Conservation (phyloP, 2,329 filamentous ascomycete species). For the Cytospora piceicola region DNA sequence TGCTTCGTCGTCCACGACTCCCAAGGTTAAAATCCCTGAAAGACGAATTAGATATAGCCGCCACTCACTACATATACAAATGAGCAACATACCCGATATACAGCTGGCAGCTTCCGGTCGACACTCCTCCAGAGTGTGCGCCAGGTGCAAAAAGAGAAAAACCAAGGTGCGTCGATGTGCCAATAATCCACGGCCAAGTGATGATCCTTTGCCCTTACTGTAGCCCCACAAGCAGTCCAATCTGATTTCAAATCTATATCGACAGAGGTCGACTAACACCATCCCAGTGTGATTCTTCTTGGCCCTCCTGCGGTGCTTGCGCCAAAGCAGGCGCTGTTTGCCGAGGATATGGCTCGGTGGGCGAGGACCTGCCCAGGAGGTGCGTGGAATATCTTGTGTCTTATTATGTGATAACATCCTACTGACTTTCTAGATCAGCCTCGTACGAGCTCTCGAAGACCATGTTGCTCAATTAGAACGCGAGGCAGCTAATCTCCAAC, state of each 20-base stretch:
- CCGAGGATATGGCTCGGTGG: conserved; percentile 14
- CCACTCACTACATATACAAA: not conserved
- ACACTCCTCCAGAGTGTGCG: conserved; percentile 21
- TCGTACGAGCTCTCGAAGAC: conserved; percentile 17
- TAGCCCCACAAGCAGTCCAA: conserved; percentile 12
- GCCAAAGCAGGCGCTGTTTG: conserved; percentile 22
- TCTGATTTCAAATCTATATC: not conserved
- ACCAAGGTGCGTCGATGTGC: conserved; percentile 18
- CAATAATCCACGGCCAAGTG: conserved; percentile 16
- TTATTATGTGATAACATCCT: not conserved
- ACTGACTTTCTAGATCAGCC: not conserved
- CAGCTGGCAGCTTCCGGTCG: conserved; percentile 21
- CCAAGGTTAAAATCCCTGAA: not conserved
- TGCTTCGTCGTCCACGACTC: not conserved
- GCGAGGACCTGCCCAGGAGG: conserved; percentile 19
- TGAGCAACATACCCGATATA: conserved; percentile 16
- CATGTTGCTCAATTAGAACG: conserved; percentile 18
- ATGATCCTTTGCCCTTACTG: not conserved
- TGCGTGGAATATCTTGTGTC: not conserved
- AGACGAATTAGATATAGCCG: not conserved
- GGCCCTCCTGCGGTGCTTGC: conserved; percentile 16
- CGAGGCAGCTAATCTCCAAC: conserved; percentile 16
- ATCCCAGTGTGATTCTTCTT: conserved; percentile 19
- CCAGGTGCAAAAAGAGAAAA: conserved; percentile 25
- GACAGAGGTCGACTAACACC: not conserved